Evolutionary conservation across 257 asterid genomes (phyloP).

Genomic region (Nicotiana undulata): DNA sequence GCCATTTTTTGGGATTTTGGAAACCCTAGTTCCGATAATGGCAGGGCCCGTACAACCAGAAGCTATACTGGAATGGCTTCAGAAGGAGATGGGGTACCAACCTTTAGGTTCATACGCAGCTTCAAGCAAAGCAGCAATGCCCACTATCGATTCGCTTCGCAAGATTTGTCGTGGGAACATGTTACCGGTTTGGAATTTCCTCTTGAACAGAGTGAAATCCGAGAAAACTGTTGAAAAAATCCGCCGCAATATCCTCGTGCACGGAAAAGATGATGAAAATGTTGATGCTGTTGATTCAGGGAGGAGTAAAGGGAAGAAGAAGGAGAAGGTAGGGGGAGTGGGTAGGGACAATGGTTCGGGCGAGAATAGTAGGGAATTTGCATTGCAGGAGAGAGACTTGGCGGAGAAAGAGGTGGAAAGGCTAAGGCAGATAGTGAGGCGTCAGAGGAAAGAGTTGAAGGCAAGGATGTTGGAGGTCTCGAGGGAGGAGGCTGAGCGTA

Average conservation of each 20-base stretch:
- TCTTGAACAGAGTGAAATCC: constrained; percentile 79
- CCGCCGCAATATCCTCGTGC: constrained; percentile 81
- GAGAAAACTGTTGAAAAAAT: constrained; percentile 92
- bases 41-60: constrained; percentile 67
- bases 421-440: constrained; percentile 86
- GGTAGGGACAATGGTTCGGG: constrained; percentile 15
- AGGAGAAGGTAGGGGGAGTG: constrained; percentile 23
- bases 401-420: constrained; percentile 99
- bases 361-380: constrained; percentile 65
- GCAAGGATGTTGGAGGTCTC: constrained; percentile 90
- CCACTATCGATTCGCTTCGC: constrained; percentile 71
- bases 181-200: constrained; percentile 87
- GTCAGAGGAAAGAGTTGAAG: constrained; percentile 93
- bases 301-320: constrained; percentile 23
- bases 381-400: constrained; percentile 85
- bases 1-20: not conserved
- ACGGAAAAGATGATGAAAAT: constrained; percentile 53
- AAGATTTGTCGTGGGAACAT: constrained; percentile 93
- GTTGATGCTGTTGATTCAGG: constrained; percentile 28
- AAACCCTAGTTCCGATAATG: not conserved
- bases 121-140: constrained; percentile 54
- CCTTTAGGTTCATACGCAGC: constrained; percentile 72
- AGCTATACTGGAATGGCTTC: constrained; percentile 85
- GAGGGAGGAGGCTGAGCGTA: constrained; percentile 94
- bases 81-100: constrained; percentile 90